Evolutionary conservation across 345 rosid species (phyloP).

Genomic region (Litchi chinensis): DNA sequence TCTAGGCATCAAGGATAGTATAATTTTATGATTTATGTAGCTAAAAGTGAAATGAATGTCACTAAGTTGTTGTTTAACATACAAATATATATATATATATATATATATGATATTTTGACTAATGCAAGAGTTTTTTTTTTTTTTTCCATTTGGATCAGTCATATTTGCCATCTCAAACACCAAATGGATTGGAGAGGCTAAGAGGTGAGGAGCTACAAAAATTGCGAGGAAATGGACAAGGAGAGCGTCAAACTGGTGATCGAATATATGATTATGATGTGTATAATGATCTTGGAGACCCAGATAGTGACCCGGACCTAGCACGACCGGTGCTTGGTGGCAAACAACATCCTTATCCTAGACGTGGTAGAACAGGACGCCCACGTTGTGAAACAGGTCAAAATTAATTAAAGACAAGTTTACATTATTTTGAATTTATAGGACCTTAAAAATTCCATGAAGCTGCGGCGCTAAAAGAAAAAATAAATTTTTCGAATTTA

Average conservation of each 20-base stretch:
- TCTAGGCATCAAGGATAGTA: too few species aligned
- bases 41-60: too few species aligned
- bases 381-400: slow-evolving; percentile 30
- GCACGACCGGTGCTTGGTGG: slow-evolving; percentile 35
- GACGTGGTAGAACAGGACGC: slow-evolving; percentile 65
- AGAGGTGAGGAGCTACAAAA: slow-evolving; percentile 37
- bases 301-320: slow-evolving; percentile 22
- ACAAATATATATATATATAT: too few species aligned
- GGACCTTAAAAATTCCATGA: too few species aligned
- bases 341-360: slow-evolving; percentile 45
- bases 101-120: too few species aligned
- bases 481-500: too few species aligned
- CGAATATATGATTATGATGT: slow-evolving; percentile 47
- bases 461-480: too few species aligned
- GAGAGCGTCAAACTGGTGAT: slow-evolving; percentile 36
- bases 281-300: slow-evolving; percentile 44
- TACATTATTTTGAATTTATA: too few species aligned
- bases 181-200: slow-evolving; percentile 30
- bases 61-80: too few species aligned
- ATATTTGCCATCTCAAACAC: slow-evolving; percentile 44
- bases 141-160: slow-evolving; percentile 16
- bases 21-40: too few species aligned
- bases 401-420: too few species aligned
- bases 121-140: too few species aligned
- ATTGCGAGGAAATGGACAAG: slow-evolving; percentile 42